phyloP scores from a whole-genome alignment of 345 rosid genomes.

The Diplotaxis tenuifolia region DNA sequence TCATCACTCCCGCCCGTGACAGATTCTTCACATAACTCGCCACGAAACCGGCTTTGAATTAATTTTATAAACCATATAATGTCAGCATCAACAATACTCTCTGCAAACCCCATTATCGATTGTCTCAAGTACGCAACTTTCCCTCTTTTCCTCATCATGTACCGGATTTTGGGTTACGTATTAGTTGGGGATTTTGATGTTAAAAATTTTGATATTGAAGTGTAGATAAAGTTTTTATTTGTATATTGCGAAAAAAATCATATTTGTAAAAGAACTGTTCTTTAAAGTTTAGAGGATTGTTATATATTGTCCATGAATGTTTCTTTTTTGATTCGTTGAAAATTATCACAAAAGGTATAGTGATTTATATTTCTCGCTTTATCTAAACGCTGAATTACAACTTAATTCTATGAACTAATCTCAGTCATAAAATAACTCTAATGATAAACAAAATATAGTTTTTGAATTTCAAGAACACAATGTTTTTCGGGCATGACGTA shows the following conservation, averaged over 20 bases:
- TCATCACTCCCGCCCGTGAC: not conserved
- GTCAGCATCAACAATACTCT: not conserved
- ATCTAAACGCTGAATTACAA: not conserved
- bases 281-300: too few species aligned
- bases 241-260: too few species aligned
- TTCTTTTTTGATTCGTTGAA: not conserved
- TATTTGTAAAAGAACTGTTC: not conserved
- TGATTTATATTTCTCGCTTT: not conserved
- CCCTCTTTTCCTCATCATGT: not conserved
- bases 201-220: not conserved
- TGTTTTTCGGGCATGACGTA: not conserved
- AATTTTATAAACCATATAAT: not conserved
- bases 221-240: not conserved
- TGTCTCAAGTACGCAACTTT: not conserved
- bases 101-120: not conserved
- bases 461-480: not conserved
- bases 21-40: not conserved
- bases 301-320: not conserved
- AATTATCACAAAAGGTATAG: not conserved
- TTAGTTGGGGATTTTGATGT: not conserved
- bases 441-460: not conserved
- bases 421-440: not conserved
- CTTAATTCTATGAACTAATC: not conserved
- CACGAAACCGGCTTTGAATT: not conserved
- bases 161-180: not conserved